Evolutionary conservation across 1,284 basidiomycete genomes (phyloP), one percentile per base, ranked within the genome.

Genomic region (Xerocomus nothofagi): DNA sequence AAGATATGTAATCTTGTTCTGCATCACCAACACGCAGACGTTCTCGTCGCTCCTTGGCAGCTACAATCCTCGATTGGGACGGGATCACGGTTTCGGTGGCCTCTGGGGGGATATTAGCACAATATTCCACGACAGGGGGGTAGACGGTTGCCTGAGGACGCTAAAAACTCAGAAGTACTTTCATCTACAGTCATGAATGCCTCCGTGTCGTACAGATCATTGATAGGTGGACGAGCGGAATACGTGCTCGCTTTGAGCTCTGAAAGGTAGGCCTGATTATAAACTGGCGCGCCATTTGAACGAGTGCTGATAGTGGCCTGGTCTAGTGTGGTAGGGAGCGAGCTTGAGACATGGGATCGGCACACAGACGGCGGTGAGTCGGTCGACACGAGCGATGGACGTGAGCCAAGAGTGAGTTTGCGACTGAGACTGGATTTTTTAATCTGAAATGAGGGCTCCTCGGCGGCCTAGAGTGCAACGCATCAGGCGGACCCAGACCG

Each of bases 201-300:
- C 42, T 84, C 80, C 12, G 69, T 75, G 57, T 83, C 80, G 52
- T 75, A 76, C 8, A 69, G 62, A 48, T 73, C 72, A 39, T 60
- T 52, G 10, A 70, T 58, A 2, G 73, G 67, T 1, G 79, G 81
- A 44, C 85, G 77, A 15, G 81, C 70, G 1, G 78, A 76, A 4
- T 83, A 84, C 0, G 91, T 94, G 51, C 77, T 84, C 2, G 91
- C 90, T 73, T 91, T 94, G 36, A 96, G 78, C 62, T 94, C 80
- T 18, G 85, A 80, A 14, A 96, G 77, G 66, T 93, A 86, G 45
- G 85, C 86, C 24, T 81, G 75, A 51, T 88, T 86, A 65, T 97
- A 97, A 12, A 75, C 74, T 0, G 86, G 84, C 3, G 68, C 65
- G 3, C 71, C 75, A 61, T 66, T 65, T 3, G 76, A 66, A 43